Percentiles rank a stretch among this genome's conserved stretches.
phyloP scores from a whole-genome alignment of 768 basidiomycete species.

The Russula emetica region DNA sequence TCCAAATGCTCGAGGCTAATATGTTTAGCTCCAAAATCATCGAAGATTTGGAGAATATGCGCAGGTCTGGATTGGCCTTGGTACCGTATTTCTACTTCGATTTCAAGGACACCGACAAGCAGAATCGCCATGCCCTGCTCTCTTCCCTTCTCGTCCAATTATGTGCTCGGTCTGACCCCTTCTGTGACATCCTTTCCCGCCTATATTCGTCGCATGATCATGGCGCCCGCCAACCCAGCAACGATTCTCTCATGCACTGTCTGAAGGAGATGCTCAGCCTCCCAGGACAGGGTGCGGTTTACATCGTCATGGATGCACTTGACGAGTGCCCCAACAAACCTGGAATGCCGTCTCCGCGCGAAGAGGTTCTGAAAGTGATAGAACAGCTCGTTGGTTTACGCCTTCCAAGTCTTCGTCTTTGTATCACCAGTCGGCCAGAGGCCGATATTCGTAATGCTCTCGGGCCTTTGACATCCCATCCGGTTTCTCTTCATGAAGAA shows the following conservation, averaged over 20 bases:
- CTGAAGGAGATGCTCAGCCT: not conserved
- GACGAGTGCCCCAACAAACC: not conserved
- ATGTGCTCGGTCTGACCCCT: not conserved
- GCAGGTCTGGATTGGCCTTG: not conserved
- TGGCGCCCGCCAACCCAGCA: not conserved
- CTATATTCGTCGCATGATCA: not conserved
- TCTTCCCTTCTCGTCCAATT: not conserved
- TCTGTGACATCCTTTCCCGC: not conserved
- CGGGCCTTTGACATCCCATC: not conserved
- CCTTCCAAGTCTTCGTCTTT: not conserved
- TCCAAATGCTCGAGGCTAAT: not conserved
- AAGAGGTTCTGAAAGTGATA: not conserved
- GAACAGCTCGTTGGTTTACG: not conserved
- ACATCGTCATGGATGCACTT: not conserved
- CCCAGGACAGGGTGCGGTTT: not conserved
- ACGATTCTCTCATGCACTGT: not conserved
- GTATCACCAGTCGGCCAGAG: not conserved
- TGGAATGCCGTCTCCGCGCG: not conserved
- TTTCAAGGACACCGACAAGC: not conserved
- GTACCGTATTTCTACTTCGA: not conserved
- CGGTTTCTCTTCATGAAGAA: not conserved
- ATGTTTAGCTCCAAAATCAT: conserved; percentile 1
- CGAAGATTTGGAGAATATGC: not conserved
- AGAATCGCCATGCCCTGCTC: not conserved
- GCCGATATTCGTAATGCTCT: not conserved